Percentiles rank a stretch among this genome's conserved stretches.
phyloP scores from a whole-genome alignment of 768 basidiomycete species.

The Glaciozyma martinii region DNA sequence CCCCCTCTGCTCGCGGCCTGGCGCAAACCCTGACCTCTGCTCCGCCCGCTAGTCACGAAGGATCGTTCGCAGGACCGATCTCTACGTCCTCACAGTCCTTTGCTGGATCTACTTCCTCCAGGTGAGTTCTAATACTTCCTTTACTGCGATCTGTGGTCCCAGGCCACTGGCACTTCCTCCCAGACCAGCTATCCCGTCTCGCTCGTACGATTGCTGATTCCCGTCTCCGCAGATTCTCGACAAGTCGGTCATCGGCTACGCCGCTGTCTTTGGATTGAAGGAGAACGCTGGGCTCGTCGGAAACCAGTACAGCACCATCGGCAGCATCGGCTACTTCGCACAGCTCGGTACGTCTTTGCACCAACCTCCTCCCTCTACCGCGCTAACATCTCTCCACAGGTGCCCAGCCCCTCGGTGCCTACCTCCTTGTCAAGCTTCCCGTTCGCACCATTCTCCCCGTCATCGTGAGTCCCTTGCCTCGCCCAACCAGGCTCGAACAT shows the following conservation, averaged over 20 bases:
- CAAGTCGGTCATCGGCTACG: constrained; percentile 36
- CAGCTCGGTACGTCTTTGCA: constrained; percentile 2
- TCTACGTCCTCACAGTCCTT: constrained; percentile 33
- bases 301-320: constrained; percentile 33
- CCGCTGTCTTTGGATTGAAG: constrained; percentile 34
- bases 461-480: constrained; percentile 12
- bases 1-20: neutral
- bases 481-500: neutral
- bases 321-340: constrained; percentile 26
- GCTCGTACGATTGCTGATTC: constrained; percentile 35
- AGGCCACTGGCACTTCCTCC: constrained; percentile 23
- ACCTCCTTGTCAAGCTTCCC: constrained; percentile 23
- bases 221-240: constrained; percentile 39
- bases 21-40: neutral
- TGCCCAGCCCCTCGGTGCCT: constrained; percentile 23
- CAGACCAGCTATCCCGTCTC: constrained; percentile 34
- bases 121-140: constrained; percentile 10
- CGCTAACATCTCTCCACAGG: neutral
- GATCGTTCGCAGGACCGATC: constrained; percentile 35
- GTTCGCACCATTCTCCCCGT: constrained; percentile 14
- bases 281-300: constrained; percentile 28
- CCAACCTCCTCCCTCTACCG: neutral
- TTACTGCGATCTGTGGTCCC: too few relatives aligned
- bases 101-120: constrained; percentile 40
- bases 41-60: neutral